Evolutionary conservation across 257 asterid genomes (phyloP), one percentile per base, ranked within the genome.

Genomic region (Solanum lycopersicoides): DNA sequence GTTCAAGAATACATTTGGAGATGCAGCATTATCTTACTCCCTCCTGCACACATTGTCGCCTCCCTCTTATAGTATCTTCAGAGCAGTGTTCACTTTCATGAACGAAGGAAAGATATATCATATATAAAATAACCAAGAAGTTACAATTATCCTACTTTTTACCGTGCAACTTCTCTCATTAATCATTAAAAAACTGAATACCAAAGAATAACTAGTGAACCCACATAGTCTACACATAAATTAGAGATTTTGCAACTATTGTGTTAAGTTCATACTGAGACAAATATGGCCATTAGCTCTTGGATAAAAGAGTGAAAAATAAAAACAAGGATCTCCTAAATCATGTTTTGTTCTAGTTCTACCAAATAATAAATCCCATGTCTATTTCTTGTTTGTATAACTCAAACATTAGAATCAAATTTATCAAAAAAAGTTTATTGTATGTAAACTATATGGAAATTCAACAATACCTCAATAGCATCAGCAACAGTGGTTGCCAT

Each of bases 401-500:
- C 37, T 76, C 60, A 76, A 76, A 42, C 21, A 42, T 42, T 76
- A 42, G 23, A n/a, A n/a, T 76, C 56, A n/a, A 42, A 42, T 76
- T 42, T 76, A 76, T 76, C 37, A n/a, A 76, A 76, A 42, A 42
- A 25, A 42, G 23, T 12, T 30, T 39, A 30, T 74, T 32, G 68
- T 80, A 20, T 30, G 56, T 83, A 63, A 59, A 53, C 73, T 35
- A 45, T 50, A 72, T 65, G 72, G 69, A 86, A 90, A 84, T 37
- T 69, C 47, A 84, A 84, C 59, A 91, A 85, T 97, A 97, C 99
- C 99, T 96, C 99, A 83, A 97, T 95, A 73, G 98, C 95, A 89
- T 97, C 99, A 87, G 95, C 94, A 84, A 94, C 98, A 76, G 98
- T 97, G 60, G 99, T 96, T 88, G 99, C 86, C 98, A 97, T 97